Evolutionary conservation across 2,329 filamentous ascomycete genomes (phyloP), one percentile per base, ranked within the genome.

Genomic region (Microcera coccophila): DNA sequence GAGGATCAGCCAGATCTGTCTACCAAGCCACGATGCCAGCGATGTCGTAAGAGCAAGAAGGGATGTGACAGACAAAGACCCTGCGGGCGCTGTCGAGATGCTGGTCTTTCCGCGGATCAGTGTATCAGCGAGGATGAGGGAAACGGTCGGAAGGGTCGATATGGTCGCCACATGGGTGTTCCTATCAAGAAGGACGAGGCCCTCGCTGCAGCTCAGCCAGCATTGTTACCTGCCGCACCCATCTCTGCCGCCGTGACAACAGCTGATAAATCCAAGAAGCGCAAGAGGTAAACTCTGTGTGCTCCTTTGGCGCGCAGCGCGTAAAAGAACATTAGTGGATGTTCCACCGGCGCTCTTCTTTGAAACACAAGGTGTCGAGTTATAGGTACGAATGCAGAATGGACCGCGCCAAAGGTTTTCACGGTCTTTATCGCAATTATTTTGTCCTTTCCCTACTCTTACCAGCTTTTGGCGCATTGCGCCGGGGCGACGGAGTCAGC

Each of bases 11-110:
- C 90, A 3, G 91, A 98, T 57, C 72, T 97, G 16, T 96, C 91
- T 1, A 90, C 86, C 53, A 96, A 97, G 70, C 93, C 93, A 43
- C 90, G 93, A 50, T 98, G 93, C 74, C 93, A 98, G 66, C 86
- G 93, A 45, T 98, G 93, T 75, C 86, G 93, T 60, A 98, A 98
- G 80, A 97, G 91, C 72, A 98, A 98, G 77, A 98, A 98, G 71
- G 93, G 93, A 11, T 98, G 93, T 63, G 93, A 98, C 71, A 85
- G 93, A 45, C 93, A 97, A 69, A 84, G 93, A 29, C 93, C 93
- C 20, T 98, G 93, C 62, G 88, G 90, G 42, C 82, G 93, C 50
- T 98, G 93, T 80, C 89, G 90, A 65, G 93, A 98, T 69, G 93
- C 93, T 33, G 93, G 93, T 16, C 88, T 98, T 57, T 86, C 87